Evolutionary conservation across 257 asterid genomes (phyloP).

Genomic region (Salvia hispanica): DNA sequence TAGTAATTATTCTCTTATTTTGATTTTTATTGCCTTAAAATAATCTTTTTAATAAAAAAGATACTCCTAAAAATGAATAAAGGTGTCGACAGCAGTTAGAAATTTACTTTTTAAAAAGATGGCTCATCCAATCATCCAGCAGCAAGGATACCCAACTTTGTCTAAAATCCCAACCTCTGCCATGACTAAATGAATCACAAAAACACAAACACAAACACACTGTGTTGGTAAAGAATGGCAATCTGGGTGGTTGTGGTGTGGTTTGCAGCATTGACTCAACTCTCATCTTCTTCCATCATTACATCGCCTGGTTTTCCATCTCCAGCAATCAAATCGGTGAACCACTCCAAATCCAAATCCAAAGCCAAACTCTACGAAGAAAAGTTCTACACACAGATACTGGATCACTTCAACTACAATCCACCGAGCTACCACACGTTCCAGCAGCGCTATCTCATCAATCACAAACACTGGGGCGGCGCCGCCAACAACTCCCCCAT

Average conservation of each 20-base stretch:
- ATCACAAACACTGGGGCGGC: constrained; percentile 75
- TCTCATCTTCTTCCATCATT: constrained; percentile 24
- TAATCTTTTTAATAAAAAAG: too few species aligned
- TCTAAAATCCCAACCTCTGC: constrained; percentile 27
- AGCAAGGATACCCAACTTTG: constrained; percentile 21
- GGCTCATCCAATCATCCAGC: not conserved
- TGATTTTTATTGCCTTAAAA: too few species aligned
- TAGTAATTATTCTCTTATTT: too few species aligned
- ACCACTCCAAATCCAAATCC: constrained; percentile 1
- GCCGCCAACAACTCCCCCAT: constrained; percentile 59
- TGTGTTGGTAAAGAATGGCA: constrained; percentile 29
- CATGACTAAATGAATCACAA: not conserved
- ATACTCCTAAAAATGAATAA: too few species aligned
- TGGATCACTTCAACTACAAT: constrained; percentile 79
- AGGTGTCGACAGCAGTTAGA: not conserved
- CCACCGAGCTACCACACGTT: constrained; percentile 75
- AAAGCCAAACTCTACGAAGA: constrained; percentile 45
- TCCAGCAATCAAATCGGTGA: constrained; percentile 40
- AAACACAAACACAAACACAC: not conserved
- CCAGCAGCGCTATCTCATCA: constrained; percentile 79
- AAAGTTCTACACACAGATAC: constrained; percentile 66
- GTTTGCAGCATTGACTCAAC: constrained; percentile 13
- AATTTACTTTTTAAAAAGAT: not conserved
- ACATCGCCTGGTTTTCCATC: constrained; percentile 44
- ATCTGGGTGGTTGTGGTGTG: constrained; percentile 30